Percentiles rank a stretch among this genome's conserved stretches.
These are phyloP conservation scores for Parietaria judaica DNA, from an alignment of 306 rosid genomes.

Conservation along the genomic window DNA sequence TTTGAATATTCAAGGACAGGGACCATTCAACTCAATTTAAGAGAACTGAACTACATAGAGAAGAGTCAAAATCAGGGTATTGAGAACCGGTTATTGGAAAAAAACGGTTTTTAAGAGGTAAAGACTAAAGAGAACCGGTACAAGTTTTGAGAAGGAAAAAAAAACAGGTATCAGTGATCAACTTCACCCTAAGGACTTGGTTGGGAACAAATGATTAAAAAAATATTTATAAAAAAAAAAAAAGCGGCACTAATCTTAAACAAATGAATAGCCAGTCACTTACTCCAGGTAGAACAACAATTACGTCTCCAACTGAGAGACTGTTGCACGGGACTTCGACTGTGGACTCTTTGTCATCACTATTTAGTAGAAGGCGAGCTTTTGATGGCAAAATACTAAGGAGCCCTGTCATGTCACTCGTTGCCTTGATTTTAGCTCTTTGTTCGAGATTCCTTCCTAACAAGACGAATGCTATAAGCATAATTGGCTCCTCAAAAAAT, in stretches of 20 bases:
- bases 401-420: slow-evolving; percentile 97
- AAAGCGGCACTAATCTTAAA: not conserved
- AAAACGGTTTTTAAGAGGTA: no score
- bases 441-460: slow-evolving; percentile 95
- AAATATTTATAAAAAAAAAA: no score
- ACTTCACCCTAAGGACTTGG: no score
- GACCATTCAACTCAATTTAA: slow-evolving; percentile 8
- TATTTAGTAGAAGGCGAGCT: slow-evolving; percentile 78
- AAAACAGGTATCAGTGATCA: not conserved
- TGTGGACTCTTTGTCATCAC: slow-evolving; percentile 31
- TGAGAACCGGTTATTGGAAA: no score
- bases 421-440: slow-evolving; percentile 95
- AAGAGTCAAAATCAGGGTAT: no score
- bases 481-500: slow-evolving; percentile 95
- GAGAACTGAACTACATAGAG: no score
- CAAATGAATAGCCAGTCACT: slow-evolving; percentile 19
- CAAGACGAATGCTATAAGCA: slow-evolving; percentile 94
- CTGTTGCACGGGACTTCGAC: slow-evolving; percentile 89
- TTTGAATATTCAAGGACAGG: slow-evolving; percentile 8
- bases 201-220: no score
- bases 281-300: slow-evolving; percentile 88
- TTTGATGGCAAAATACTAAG: slow-evolving; percentile 80
- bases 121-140: not conserved
- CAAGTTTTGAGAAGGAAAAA: not conserved
- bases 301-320: slow-evolving; percentile 78